Base-by-base conservation (phyloP, 2,329 filamentous ascomycete genomes). In the Ascochyta clinopodiicola region DNA sequence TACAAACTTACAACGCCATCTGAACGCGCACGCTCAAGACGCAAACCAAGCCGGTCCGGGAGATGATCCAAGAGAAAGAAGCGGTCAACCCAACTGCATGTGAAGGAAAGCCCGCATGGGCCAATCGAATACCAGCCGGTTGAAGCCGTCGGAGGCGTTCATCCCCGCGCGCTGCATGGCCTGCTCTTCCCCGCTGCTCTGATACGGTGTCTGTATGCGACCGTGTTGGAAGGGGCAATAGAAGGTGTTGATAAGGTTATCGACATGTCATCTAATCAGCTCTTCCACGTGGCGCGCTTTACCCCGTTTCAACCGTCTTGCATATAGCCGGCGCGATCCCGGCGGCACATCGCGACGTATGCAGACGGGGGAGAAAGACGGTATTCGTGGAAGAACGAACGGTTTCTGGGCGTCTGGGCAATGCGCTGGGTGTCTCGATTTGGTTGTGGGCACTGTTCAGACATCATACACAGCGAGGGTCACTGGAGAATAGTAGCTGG, bases 221-320 rank as follows among this genome's bases (percentile, higher is more conserved):
- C 39, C 43, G 50, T 40, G 35, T 51, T 27, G 15, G 36, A 27
- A 39, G 40, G 22, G 22, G 29, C 13, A 39, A 10, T 31, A 36
- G 51, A 58, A 56, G 61, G 61, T 64, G 61, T 62, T 57, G 65
- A 68, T 68, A 67, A 62, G 61, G 61, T 61, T 68, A 67, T 64
- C 64, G 57, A 53, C 60, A 56, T 53, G 56, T 58, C 44, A n/a
- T 39, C 39, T 44, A 57, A 59, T 59, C 44, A 60, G 35, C 51
- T 19, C 49, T 32, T 58, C 39, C 57, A 60, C 56, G 56, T 53
- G 44, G 44, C 19, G 25, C 24, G 13, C 15, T 39, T 48, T 44
- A 15, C 36, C 51, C 31, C 6, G 15, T 52, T 49, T n/a, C 29
- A 45, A 36, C 32, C 21, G 32, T 29, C 27, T 19, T 57, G 54